Evolutionary conservation across 306 rosid species (phyloP).

Genomic region (Leucaena leucocephala): DNA sequence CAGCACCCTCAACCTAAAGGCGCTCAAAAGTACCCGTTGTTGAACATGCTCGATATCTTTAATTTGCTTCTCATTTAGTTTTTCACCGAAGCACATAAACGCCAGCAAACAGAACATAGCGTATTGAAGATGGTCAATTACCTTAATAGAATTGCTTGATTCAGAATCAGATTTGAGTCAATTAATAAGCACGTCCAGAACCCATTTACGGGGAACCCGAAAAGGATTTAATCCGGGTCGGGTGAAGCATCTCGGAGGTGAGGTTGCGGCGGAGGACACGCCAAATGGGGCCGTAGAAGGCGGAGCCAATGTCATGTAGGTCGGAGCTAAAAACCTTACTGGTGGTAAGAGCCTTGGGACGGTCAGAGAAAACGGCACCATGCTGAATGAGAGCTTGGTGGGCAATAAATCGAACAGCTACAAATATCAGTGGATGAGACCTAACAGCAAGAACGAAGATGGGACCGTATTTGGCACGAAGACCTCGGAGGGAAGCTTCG

Average conservation of each 20-base stretch:
- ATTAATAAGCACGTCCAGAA: background rate
- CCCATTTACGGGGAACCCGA: background rate
- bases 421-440: slow-evolving; percentile 32
- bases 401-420: slow-evolving; percentile 39
- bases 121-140: background rate
- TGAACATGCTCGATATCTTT: background rate
- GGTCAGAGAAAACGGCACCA: slow-evolving; percentile 41
- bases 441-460: slow-evolving; percentile 37
- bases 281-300: slow-evolving; percentile 34
- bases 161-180: background rate
- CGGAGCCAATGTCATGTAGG: slow-evolving; percentile 39
- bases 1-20: background rate
- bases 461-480: slow-evolving; percentile 40
- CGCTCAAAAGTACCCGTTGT: background rate
- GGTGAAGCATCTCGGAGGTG: background rate
- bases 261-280: background rate
- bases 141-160: background rate
- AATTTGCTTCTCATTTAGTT: background rate
- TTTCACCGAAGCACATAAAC: background rate
- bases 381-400: slow-evolving; percentile 46
- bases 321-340: background rate
- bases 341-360: slow-evolving; percentile 25
- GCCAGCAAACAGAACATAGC: background rate
- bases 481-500: slow-evolving; percentile 14
- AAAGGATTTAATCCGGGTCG: background rate